Conservation (phyloP, 768 basidiomycete species). For the Lyophyllum semitale region DNA sequence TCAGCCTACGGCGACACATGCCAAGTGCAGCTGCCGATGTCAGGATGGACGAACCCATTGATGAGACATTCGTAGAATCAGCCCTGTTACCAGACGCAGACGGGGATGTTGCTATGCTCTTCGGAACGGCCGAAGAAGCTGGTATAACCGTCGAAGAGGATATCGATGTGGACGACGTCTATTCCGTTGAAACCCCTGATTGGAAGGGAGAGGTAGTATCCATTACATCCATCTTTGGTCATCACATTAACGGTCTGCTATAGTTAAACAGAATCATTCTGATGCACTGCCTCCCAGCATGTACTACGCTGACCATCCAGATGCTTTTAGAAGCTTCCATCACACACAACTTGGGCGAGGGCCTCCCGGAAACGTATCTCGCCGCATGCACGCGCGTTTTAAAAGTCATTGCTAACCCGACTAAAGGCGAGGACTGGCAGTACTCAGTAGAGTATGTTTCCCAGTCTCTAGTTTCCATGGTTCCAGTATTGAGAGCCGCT, state of each 20-base stretch:
- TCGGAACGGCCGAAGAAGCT: background rate
- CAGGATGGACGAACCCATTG: background rate
- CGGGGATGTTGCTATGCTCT: conserved; percentile 35
- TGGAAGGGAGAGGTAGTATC: conserved; percentile 58
- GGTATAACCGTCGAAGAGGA: background rate
- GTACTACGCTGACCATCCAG: conserved; percentile 50
- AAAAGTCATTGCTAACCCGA: conserved; percentile 43
- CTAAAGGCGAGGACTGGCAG: conserved; percentile 33
- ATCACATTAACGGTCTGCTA: conserved; percentile 5
- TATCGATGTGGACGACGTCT: conserved; percentile 23
- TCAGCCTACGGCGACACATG: background rate
- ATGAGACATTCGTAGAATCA: conserved; percentile 5
- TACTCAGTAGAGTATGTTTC: conserved; percentile 31
- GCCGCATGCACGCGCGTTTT: conserved; percentile 45
- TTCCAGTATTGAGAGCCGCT: conserved; percentile 33
- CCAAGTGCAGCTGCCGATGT: background rate
- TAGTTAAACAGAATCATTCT: conserved; percentile 66
- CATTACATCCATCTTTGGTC: background rate
- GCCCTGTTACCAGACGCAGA: conserved; percentile 22
- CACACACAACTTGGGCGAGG: conserved; percentile 17
- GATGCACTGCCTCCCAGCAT: conserved; percentile 48
- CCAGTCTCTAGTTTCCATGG: conserved; percentile 39
- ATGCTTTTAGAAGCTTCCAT: conserved; percentile 43
- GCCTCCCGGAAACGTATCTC: conserved; percentile 37
- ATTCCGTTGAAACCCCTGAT: conserved; percentile 40